Base-by-base conservation (phyloP, 371 early-diverging fungal genomes). In the Zopfochytrium polystomum region DNA sequence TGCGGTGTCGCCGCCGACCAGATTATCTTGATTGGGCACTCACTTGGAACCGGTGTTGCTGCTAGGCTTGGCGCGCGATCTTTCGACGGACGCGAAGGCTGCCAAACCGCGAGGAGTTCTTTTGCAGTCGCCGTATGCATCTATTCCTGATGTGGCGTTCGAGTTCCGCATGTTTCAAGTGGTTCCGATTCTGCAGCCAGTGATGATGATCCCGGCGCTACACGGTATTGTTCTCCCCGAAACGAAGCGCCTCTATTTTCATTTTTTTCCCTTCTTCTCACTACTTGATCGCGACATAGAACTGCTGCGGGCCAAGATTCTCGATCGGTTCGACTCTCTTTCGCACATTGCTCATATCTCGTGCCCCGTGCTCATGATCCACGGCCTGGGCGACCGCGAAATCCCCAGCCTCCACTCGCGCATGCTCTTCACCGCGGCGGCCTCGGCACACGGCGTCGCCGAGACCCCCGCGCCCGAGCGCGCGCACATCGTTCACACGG, bases 1-100 rank as follows among this genome's bases (percentile, higher is more conserved):
- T 70, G 71, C 13, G 71, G 61, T 35, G 68, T 75, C 9, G 20
- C 31, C 5, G 68, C 64, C 18, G 1, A 11, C 25, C 58, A 61
- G 13, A 72, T 77, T 38, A 45, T 77, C 13, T 48, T 80, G 18
- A 61, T 76, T 22, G 80, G 80, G 18, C 80, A 80, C 65, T 68
- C 68, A 13, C 61, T 80, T 9, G 80, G 80, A 18, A 68, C 75
- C 2, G 78, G 80, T 42, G 66, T 80, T n/a, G 77, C 78, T 1
- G 59, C 80, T 0, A 58, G 59, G 3, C 64, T 79, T 15, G n/a
- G 74, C 73, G 2, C 49, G 53, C 46, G 46, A 62, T 33, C 59
- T 75, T 15, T 54, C 59, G 23, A 38, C 18, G 20, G 57, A 59
- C 29, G 59, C 52, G 32, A n/a, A n/a, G n/a, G n/a, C n/a, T n/a